A percentile compares a stretch with the other conserved stretches of the same genome.
phyloP scores from a whole-genome alignment of 371 early-diverging fungal species.

The Nematocida ironsii region DNA sequence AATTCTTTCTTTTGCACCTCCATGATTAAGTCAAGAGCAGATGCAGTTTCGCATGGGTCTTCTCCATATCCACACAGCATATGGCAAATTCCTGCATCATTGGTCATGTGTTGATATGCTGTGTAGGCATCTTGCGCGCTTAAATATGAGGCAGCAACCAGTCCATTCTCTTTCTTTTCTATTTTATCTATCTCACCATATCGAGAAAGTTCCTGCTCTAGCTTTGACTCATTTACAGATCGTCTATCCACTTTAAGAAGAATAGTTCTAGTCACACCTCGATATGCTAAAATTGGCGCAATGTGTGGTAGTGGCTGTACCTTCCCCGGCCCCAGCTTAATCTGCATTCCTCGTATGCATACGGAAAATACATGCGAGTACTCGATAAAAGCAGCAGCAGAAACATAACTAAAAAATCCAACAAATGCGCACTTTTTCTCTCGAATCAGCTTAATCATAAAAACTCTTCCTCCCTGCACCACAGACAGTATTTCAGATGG shows the following conservation, averaged over 20 bases:
- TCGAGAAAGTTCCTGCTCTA: constrained; percentile 14
- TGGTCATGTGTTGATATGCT: constrained; percentile 4
- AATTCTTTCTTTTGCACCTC: constrained; percentile 45
- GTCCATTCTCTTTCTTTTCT: not conserved
- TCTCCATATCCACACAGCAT: constrained; percentile 24
- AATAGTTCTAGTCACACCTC: constrained; percentile 18
- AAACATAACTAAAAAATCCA: constrained; percentile 37
- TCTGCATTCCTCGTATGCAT: constrained; percentile 16
- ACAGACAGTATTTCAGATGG: constrained; percentile 32
- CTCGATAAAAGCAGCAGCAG: constrained; percentile 56
- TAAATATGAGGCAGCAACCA: not conserved
- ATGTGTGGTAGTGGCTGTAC: constrained; percentile 19
- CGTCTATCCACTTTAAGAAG: not conserved
- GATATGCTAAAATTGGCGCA: constrained; percentile 38
- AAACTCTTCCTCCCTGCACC: constrained; percentile 40
- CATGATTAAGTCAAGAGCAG: constrained; percentile 10
- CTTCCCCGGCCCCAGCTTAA: constrained; percentile 45
- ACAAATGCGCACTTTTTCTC: constrained; percentile 58
- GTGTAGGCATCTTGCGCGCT: constrained; percentile 23
- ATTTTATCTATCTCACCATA: constrained; percentile 47
- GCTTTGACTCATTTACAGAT: not conserved
- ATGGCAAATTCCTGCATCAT: not conserved
- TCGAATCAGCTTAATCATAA: constrained; percentile 20
- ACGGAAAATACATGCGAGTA: constrained; percentile 13
- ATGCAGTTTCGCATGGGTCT: constrained; percentile 31